These are phyloP conservation scores for Pseudohalonectria lignicola DNA, from an alignment of 2,329 filamentous ascomycete genomes.

Conservation along the genomic window DNA sequence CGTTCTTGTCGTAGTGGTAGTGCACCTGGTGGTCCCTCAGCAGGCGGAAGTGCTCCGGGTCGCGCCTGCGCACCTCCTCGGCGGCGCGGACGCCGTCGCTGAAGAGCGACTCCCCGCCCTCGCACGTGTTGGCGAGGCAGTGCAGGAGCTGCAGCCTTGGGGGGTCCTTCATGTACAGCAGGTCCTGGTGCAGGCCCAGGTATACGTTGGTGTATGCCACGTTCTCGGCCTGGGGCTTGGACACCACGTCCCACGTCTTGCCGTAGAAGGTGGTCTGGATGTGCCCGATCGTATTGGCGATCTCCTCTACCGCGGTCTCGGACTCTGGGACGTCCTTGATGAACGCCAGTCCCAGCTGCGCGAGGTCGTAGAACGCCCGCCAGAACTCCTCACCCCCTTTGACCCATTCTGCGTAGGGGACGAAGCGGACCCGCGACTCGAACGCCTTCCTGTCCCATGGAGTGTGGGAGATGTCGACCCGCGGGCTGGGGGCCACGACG, in stretches of 20 bases:
- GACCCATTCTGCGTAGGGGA: slow-evolving; percentile 67
- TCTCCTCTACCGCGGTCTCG: slow-evolving; percentile 51
- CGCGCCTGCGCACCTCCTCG: slow-evolving; percentile 11
- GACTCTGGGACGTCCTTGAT: slow-evolving; percentile 62
- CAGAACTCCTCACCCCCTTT: slow-evolving; percentile 43
- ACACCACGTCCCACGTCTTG: slow-evolving; percentile 78
- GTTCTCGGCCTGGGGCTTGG: slow-evolving; percentile 75
- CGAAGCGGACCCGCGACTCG: slow-evolving; percentile 25
- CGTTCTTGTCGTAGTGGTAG: slow-evolving; percentile 61
- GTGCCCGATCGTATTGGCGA: slow-evolving; percentile 64
- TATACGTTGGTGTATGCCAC: slow-evolving; percentile 79
- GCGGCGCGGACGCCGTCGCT: slow-evolving; percentile 61
- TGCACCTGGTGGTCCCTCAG: slow-evolving; percentile 48
- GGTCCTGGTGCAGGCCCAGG: slow-evolving; percentile 85
- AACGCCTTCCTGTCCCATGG: slow-evolving; percentile 29
- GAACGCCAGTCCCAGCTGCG: slow-evolving; percentile 63
- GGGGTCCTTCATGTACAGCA: slow-evolving; percentile 72
- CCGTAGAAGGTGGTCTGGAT: slow-evolving; percentile 88
- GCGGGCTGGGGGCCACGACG: slow-evolving; percentile 24
- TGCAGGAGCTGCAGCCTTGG: slow-evolving; percentile 83
- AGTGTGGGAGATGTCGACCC: slow-evolving; percentile 5
- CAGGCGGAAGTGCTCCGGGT: slow-evolving; percentile 42
- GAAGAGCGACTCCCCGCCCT: slow-evolving; percentile 80
- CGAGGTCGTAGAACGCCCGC: slow-evolving; percentile 50
- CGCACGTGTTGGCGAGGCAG: slow-evolving; percentile 69